Percentiles rank a stretch among this genome's conserved stretches.
Conservation (phyloP, 1,284 basidiomycete genomes). For the Tylopilus orsonianus region DNA sequence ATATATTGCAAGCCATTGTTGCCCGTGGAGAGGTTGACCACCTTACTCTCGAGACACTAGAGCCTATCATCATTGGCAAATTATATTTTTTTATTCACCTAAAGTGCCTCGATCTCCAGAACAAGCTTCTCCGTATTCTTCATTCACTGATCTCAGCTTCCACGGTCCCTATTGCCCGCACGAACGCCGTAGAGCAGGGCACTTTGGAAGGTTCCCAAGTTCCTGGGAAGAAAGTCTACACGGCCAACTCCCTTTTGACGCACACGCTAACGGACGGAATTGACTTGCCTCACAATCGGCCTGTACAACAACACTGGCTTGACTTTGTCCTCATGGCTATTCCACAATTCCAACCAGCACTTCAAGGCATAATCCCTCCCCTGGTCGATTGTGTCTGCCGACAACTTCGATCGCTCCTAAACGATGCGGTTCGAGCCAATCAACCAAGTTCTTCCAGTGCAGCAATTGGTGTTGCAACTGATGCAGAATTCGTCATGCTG, state of each 20-base stretch:
- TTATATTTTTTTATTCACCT: constrained; percentile 74
- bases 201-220: constrained; percentile 28
- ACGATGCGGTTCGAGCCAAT: constrained; percentile 52
- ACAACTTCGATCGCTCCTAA: constrained; percentile 63
- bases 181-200: constrained; percentile 30
- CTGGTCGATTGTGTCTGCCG: constrained; percentile 81
- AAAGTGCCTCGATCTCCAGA: constrained; percentile 78
- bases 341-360: constrained; percentile 74
- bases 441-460: constrained; percentile 42
- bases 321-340: constrained; percentile 94
- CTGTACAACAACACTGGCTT: constrained; percentile 91
- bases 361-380: constrained; percentile 70
- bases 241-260: constrained; percentile 69
- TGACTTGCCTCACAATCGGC: constrained; percentile 63
- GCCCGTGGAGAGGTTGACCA: constrained; percentile 75
- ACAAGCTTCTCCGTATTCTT: constrained; percentile 89
- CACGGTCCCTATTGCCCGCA: constrained; percentile 29
- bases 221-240: constrained; percentile 37
- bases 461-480: constrained; percentile 54
- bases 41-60: constrained; percentile 59
- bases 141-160: constrained; percentile 80
- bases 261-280: constrained; percentile 84
- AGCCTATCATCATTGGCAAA: constrained; percentile 72
- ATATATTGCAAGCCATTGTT: constrained; percentile 81
- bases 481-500: constrained; percentile 83